Evolutionary conservation across 2,329 filamentous ascomycete genomes (phyloP), one percentile per base, ranked within the genome.

Genomic region (Fusarium coffeatum): DNA sequence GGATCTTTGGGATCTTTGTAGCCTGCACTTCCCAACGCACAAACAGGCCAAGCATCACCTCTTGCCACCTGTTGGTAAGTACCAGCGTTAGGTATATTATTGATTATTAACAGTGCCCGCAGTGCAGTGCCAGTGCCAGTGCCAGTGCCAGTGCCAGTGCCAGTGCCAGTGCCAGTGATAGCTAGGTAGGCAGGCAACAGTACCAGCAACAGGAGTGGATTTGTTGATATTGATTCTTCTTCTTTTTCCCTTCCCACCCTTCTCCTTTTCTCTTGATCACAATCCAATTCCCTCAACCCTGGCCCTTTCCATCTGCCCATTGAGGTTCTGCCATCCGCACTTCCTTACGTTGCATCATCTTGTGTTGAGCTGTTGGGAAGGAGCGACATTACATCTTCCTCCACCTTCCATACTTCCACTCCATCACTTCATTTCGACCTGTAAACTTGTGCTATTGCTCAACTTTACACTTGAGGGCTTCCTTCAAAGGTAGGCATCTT

Each of bases 401-500:
- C 15, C 25, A 16, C 11, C 47, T 42, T 56, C 50, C 11, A 45
- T 16, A 49, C 16, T 34, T 25, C 12, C 32, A 40, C 20, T 37
- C 46, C n/a, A 37, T 40, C 18, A 45, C 47, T 27, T 34, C 23
- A 47, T 46, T 37, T 23, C n/a, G 42, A 42, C 2, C 40, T n/a
- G 8, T 12, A 15, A 37, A 37, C 11, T 25, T 16, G 18, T 37
- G 5, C 9, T n/a, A 13, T 57, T 43, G n/a, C 45, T 23, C 22
- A 12, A 28, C 20, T 34, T 59, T 40, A 37, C 22, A 48, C 23
- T 40, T n/a, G 43, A 30, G 41, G 18, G 30, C 47, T 61, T 48
- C 34, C 37, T 68, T 47, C 20, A 23, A 46, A 71, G 59, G 68
- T 71, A 65, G 57, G 59, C 18, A 34, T 18, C 16, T 3, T 45